A percentile compares a stretch with the other conserved stretches of the same genome.
Conservation (phyloP, 148 eudicot genomes). For the Pharnaceum exiguum region DNA sequence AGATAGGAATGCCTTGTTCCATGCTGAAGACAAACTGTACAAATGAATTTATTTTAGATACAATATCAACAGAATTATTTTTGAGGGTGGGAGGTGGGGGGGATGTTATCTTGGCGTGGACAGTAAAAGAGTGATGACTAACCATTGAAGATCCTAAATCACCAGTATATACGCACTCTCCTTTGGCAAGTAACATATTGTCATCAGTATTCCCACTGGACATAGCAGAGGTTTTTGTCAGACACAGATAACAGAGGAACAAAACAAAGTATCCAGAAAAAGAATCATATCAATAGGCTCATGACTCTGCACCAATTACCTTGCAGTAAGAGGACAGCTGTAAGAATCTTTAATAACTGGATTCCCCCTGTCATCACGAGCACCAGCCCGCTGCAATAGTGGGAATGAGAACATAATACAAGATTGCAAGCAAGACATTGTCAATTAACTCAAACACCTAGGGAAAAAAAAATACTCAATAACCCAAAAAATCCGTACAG, state of each 20-base stretch:
- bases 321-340: slow-evolving; percentile 87
- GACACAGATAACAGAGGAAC: background rate
- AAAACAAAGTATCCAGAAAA: background rate
- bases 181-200: slow-evolving; percentile 79
- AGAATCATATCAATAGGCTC: background rate
- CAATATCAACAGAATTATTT: too few species aligned
- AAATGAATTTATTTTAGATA: slow-evolving; percentile 2
- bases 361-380: slow-evolving; percentile 84
- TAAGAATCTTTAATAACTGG: slow-evolving; percentile 82
- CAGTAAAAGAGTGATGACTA: slow-evolving; percentile 17
- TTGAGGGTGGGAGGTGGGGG: background rate
- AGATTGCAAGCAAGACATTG: too few species aligned
- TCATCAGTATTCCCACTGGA: slow-evolving; percentile 88
- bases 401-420: background rate
- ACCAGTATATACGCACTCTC: slow-evolving; percentile 90
- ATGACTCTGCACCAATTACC: slow-evolving; percentile 33
- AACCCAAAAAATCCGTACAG: background rate
- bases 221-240: background rate
- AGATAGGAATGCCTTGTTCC: slow-evolving; percentile 95
- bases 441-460: too few species aligned
- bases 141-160: slow-evolving; percentile 97
- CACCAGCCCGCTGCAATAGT: slow-evolving; percentile 77
- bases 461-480: background rate
- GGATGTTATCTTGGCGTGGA: background rate
- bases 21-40: slow-evolving; percentile 83